These are phyloP conservation scores for Melanogaster broomeanus DNA, from an alignment of 768 basidiomycete genomes.

Conservation along the genomic window DNA sequence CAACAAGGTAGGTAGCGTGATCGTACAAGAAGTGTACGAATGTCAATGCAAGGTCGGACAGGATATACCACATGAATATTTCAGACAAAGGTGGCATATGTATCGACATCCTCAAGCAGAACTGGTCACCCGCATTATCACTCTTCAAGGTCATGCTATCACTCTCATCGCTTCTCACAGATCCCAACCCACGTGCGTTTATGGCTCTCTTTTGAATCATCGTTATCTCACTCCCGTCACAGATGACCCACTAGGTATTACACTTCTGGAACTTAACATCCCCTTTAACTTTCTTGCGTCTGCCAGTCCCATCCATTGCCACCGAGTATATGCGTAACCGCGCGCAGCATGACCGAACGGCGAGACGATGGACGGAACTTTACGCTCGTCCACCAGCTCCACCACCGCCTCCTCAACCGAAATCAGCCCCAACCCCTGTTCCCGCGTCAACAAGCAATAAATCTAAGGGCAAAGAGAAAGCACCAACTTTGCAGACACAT, in stretches of 20 bases:
- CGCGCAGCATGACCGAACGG: constrained; percentile 71
- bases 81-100: constrained; percentile 78
- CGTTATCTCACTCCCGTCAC: constrained; percentile 8
- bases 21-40: neutral
- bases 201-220: neutral
- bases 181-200: constrained; percentile 87
- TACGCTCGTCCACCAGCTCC: constrained; percentile 58
- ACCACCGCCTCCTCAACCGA: constrained; percentile 17
- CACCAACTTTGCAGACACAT: constrained; percentile 4
- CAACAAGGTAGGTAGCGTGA: constrained; percentile 54
- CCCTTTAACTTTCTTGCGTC: constrained; percentile 1
- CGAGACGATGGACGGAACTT: constrained; percentile 73
- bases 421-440: constrained; percentile 11
- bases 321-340: constrained; percentile 67
- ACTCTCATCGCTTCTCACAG: constrained; percentile 87
- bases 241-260: constrained; percentile 74
- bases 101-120: constrained; percentile 89
- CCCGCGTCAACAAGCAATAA: constrained; percentile 14
- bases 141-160: constrained; percentile 95
- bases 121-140: constrained; percentile 93
- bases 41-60: constrained; percentile 24
- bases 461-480: constrained; percentile 40
- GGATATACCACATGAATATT: constrained; percentile 91
- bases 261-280: neutral
- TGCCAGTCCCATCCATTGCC: constrained; percentile 68